Evolutionary conservation across 345 rosid species (phyloP).

Genomic region (Lepidium africanum): DNA sequence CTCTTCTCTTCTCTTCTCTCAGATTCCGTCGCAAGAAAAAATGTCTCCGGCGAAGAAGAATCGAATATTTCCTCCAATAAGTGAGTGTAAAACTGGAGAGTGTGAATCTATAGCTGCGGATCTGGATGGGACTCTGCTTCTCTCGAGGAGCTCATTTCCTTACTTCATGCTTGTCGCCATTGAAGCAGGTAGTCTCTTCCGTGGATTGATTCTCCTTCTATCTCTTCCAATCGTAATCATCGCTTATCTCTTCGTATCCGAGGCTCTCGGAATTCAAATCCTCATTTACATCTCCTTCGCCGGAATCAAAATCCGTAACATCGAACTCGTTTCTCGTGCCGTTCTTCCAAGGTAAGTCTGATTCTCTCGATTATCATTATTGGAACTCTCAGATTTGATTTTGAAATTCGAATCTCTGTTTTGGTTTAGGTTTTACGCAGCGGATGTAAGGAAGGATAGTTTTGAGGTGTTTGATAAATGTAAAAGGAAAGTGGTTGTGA

Average conservation of each 20-base stretch:
- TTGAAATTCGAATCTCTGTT: too few relatives aligned
- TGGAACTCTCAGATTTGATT: neutral
- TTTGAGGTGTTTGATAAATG: conserved; percentile 75
- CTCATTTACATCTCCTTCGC: conserved; percentile 81
- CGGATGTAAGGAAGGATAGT: conserved; percentile 85
- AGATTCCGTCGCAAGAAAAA: neutral
- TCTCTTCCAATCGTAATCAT: conserved; percentile 69
- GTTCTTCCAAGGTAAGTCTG: conserved; percentile 67
- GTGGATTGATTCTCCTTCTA: conserved; percentile 70
- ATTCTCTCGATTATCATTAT: neutral
- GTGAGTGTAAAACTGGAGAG: conserved; percentile 36
- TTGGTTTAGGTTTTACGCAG: conserved; percentile 70
- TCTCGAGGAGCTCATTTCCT: conserved; percentile 76
- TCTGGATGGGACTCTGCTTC: conserved; percentile 85
- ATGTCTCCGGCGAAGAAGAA: conserved; percentile 33
- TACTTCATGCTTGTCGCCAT: conserved; percentile 92
- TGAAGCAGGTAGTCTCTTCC: conserved; percentile 87
- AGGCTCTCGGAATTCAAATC: conserved; percentile 84
- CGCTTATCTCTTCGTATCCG: conserved; percentile 79
- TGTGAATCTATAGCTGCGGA: conserved; percentile 80
- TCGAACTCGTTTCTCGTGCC: conserved; percentile 89
- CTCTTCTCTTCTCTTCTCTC: neutral
- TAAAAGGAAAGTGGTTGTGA: conserved; percentile 90
- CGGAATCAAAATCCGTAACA: conserved; percentile 87
- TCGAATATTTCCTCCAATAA: conserved; percentile 49